These are phyloP conservation scores for Microsporum canis DNA, from an alignment of 2,329 filamentous ascomycete species.

Conservation along the genomic window DNA sequence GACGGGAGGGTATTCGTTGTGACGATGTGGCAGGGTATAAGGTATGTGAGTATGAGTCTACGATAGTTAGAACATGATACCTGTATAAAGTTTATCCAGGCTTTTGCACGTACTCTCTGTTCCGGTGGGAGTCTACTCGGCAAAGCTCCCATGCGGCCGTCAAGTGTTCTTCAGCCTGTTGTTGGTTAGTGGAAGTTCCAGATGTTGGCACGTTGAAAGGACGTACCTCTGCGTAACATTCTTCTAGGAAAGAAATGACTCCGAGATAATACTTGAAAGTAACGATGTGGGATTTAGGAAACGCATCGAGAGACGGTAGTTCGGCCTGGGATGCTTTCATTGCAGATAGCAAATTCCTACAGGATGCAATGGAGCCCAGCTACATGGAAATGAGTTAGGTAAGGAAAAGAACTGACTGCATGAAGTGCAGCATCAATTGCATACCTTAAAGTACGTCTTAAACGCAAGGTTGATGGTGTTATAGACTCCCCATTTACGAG, in stretches of 20 bases:
- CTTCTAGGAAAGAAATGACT: conserved; percentile 85
- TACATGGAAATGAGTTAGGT: conserved; percentile 41
- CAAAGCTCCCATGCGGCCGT: conserved; percentile 74
- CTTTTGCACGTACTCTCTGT: conserved; percentile 57
- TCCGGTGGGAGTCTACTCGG: conserved; percentile 57
- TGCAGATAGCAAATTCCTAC: conserved; percentile 74
- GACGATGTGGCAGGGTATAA: conserved; percentile 85
- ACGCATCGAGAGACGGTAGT: conserved; percentile 66
- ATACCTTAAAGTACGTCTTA: conserved; percentile 88
- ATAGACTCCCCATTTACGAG: conserved; percentile 96
- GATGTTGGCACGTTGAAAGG: neutral
- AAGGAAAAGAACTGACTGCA: neutral
- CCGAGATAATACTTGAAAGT: conserved; percentile 96
- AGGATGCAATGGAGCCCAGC: conserved; percentile 46
- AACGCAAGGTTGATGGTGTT: conserved; percentile 89
- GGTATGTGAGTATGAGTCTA: conserved; percentile 82
- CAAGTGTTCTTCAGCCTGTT: conserved; percentile 65
- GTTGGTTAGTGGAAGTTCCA: neutral
- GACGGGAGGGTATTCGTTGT: conserved; percentile 79
- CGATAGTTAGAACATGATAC: conserved; percentile 9
- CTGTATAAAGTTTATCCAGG: neutral
- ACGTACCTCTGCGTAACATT: conserved; percentile 69
- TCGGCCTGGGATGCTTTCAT: conserved; percentile 66
- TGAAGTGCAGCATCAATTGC: neutral
- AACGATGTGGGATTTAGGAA: conserved; percentile 81